Base-by-base conservation (phyloP, 345 rosid genomes). In the Salix exigua region DNA sequence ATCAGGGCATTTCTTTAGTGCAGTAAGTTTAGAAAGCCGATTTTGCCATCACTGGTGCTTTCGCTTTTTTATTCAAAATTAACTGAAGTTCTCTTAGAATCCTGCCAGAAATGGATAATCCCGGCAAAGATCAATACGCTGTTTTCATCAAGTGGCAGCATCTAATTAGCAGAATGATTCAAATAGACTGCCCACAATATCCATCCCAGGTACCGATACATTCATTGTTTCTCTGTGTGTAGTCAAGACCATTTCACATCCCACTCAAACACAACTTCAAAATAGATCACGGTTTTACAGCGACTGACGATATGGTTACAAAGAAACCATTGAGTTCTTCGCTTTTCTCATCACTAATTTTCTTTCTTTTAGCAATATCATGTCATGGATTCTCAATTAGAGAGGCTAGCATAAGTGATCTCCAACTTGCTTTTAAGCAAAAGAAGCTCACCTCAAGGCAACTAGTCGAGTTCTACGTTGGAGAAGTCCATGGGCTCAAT, bases 361-460 rank as follows among this genome's bases (percentile, higher is more conserved):
- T 81, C 35, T 35, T 77, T 40, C 6, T 75, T 71, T 51, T 63
- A 11, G 21, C 65, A 19, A 3, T 62, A 44, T 40, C 58, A 18
- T 21, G 42, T 55, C 33, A 66, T 50, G 46, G 70, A 25, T 84
- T 83, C 66, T 80, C 86, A 9, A 78, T 88, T 35, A 72, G 4
- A 86, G 92, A 89, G 85, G 87, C 88, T 44, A 86, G 87, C 17
- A 77, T 84, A 0, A 38, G 75, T 53, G 89, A 82, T 30, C 78
- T 87, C 66, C 87, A 87, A 31, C 77, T 77, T 6, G 91, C 89
- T 66, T 87, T 91, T 77, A 70, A 73, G 30, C 85, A 86, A 21
- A 85, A 88, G 70, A 72, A 72, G 48, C 84, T 90, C 26, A 88
- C 91, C 25, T 90, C 95, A 13, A 87, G 83, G 84, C 85, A 89